Conservation (phyloP, 257 asterid genomes). For the Solanum appendiculatum region DNA sequence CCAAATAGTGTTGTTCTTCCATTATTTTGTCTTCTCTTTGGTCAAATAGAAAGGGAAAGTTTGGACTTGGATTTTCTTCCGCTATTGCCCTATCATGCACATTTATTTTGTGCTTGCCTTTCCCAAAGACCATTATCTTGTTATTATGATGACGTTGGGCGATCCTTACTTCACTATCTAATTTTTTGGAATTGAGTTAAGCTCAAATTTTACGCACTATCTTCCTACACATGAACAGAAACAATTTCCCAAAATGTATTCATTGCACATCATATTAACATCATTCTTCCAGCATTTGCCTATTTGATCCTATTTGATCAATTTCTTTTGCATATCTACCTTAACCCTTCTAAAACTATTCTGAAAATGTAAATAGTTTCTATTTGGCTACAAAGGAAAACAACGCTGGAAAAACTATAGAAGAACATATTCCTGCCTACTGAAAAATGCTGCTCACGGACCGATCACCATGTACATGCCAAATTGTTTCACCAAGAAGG, state of each 20-base stretch:
- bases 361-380: not conserved
- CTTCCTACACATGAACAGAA: not conserved
- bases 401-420: not conserved
- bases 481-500: constrained; percentile 86
- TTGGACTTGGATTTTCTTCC: no score
- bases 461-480: constrained; percentile 91
- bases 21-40: no score
- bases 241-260: not conserved
- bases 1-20: no score
- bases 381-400: not conserved
- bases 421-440: constrained; percentile 11
- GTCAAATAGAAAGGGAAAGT: no score
- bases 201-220: not conserved
- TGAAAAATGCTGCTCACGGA: constrained; percentile 90
- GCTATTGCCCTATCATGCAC: no score
- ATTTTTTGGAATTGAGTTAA: not conserved
- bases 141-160: not conserved
- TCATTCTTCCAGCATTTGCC: not conserved
- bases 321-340: not conserved
- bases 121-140: no score
- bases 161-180: not conserved
- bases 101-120: no score
- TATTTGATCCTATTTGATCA: not conserved
- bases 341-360: not conserved
- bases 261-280: not conserved